A percentile compares a stretch with the other conserved stretches of the same genome.
phyloP scores from a whole-genome alignment of 2,329 filamentous ascomycete genomes.

The Aspergillus sp. region DNA sequence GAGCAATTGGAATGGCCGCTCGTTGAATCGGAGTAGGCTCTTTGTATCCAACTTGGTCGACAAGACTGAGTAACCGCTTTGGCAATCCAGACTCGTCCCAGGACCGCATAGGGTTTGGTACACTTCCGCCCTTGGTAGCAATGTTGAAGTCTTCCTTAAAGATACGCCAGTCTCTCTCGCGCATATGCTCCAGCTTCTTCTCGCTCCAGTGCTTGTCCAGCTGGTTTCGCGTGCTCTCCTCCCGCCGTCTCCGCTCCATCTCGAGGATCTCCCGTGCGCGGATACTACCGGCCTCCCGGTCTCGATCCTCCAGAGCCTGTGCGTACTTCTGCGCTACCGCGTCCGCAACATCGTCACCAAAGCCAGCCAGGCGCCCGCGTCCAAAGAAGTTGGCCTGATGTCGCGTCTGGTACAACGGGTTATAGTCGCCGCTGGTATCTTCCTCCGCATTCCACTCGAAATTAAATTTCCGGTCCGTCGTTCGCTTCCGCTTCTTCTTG shows the following conservation, averaged over 20 bases:
- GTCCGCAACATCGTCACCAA: constrained; percentile 62
- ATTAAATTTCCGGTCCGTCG: constrained; percentile 96
- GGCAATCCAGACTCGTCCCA: constrained; percentile 88
- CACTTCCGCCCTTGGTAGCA: constrained; percentile 84
- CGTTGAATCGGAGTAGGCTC: constrained; percentile 92
- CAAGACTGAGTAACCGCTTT: constrained; percentile 75
- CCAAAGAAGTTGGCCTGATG: constrained; percentile 72
- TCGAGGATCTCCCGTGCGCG: constrained; percentile 82
- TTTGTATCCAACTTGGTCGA: constrained; percentile 83
- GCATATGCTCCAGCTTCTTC: constrained; percentile 91
- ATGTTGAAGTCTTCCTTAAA: constrained; percentile 99
- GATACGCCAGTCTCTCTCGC: constrained; percentile 97
- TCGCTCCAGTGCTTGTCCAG: constrained; percentile 95
- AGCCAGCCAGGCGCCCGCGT: constrained; percentile 69
- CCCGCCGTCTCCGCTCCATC: constrained; percentile 77
- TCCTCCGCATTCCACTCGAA: constrained; percentile 97
- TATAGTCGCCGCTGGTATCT: constrained; percentile 83
- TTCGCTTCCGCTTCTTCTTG: constrained; percentile 92
- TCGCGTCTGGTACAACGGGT: constrained; percentile 75
- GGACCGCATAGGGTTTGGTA: constrained; percentile 94
- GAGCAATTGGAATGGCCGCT: constrained; percentile 91
- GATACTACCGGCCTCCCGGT: constrained; percentile 74
- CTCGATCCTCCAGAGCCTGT: constrained; percentile 72
- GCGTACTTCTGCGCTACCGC: constrained; percentile 61
- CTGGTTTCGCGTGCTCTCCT: constrained; percentile 72